Evolutionary conservation across 257 asterid genomes (phyloP).

Genomic region (Datura wrightii): DNA sequence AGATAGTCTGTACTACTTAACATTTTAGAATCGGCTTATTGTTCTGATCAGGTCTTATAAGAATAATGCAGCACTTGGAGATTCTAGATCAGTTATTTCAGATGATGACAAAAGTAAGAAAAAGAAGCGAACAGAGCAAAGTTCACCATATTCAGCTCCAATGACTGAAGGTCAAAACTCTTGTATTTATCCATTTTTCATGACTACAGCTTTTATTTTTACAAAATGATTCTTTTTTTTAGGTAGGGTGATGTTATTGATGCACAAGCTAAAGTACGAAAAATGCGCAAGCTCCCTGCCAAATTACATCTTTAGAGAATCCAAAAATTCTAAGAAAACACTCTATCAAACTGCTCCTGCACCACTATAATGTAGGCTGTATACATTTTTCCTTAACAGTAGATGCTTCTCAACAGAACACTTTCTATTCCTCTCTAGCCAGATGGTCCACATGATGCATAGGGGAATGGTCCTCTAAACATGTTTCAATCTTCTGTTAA

Average conservation of each 20-base stretch:
- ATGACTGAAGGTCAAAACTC: conserved; percentile 47
- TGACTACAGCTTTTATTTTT: background rate
- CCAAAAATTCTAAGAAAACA: background rate
- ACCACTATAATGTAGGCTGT: background rate
- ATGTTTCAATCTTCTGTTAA: background rate
- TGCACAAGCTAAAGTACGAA: background rate
- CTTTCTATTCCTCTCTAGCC: background rate
- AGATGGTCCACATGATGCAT: background rate
- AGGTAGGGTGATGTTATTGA: background rate
- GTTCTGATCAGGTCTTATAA: conserved; percentile 36
- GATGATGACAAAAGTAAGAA: conserved; percentile 53
- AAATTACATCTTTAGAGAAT: background rate
- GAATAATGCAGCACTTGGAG: conserved; percentile 68
- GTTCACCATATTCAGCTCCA: conserved; percentile 48
- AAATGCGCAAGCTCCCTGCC: background rate
- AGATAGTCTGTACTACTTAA: background rate
- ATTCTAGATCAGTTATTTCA: conserved; percentile 57
- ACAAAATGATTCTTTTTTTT: background rate
- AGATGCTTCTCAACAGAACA: background rate
- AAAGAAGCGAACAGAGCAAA: conserved; percentile 36
- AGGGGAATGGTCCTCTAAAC: too few species aligned
- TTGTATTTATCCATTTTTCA: background rate
- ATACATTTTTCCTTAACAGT: background rate
- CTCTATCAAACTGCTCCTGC: conserved; percentile 11
- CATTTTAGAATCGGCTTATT: background rate